phyloP scores from a whole-genome alignment of 306 rosid species.

The Mimosa pudica region DNA sequence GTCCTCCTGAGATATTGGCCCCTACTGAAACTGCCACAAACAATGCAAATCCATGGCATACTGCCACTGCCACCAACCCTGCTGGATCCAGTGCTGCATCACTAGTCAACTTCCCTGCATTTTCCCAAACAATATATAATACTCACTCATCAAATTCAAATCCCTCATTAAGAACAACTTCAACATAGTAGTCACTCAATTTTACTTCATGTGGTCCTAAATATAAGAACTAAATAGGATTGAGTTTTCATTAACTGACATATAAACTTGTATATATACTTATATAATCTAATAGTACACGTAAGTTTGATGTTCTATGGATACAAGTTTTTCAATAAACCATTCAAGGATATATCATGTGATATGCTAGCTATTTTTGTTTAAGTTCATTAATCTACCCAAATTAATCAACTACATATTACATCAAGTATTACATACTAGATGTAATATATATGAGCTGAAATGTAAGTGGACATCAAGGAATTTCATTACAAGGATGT shows the following conservation, averaged over 20 bases:
- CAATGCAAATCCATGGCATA: slow-evolving; percentile 84
- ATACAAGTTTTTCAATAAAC: no score
- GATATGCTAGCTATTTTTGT: no score
- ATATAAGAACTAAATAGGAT: no score
- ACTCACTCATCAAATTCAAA: not conserved
- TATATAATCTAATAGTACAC: no score
- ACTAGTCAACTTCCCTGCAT: slow-evolving; percentile 73
- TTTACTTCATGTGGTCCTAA: no score
- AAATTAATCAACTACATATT: no score
- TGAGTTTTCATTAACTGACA: no score
- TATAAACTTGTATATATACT: no score
- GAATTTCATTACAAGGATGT: not conserved
- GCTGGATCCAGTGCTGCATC: slow-evolving; percentile 83
- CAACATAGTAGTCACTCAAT: not conserved
- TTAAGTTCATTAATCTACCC: no score
- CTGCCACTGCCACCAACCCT: slow-evolving; percentile 73
- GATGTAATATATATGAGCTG: not conserved
- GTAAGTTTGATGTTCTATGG: no score
- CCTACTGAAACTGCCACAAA: slow-evolving; percentile 82
- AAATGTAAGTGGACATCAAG: not conserved
- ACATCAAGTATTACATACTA: no score
- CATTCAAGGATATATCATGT: no score
- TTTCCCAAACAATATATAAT: not conserved
- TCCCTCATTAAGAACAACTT: not conserved
- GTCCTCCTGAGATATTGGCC: slow-evolving; percentile 93